Conservation (phyloP, 2,329 filamentous ascomycete genomes). For the Penicillium sp. region DNA sequence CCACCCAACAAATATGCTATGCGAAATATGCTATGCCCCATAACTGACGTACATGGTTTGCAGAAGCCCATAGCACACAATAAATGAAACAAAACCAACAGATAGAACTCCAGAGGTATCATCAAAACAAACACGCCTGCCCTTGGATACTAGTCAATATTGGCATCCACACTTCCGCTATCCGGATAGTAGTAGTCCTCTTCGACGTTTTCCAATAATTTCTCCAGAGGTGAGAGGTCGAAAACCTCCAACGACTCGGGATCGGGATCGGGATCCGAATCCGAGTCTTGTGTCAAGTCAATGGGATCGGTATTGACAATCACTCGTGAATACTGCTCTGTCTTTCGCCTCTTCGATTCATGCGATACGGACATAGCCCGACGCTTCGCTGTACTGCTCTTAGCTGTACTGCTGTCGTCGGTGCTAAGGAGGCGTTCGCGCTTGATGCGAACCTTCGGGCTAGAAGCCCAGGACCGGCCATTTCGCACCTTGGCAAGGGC, state of each 20-base stretch:
- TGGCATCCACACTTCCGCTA: not conserved
- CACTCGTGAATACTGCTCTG: not conserved
- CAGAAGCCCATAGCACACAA: too few relatives aligned
- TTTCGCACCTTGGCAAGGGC: conserved; percentile 30
- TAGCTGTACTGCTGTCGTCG: not conserved
- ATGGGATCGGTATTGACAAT: not conserved
- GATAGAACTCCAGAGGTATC: too few relatives aligned
- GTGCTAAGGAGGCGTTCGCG: not conserved
- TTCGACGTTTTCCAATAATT: not conserved
- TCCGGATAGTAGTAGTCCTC: not conserved
- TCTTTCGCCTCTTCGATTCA: not conserved
- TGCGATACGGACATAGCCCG: not conserved
- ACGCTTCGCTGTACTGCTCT: not conserved
- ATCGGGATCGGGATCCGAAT: not conserved
- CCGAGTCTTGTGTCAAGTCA: not conserved
- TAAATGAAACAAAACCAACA: too few relatives aligned
- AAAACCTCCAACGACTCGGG: not conserved
- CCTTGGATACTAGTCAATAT: not conserved
- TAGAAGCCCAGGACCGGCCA: not conserved
- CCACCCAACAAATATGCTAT: too few relatives aligned
- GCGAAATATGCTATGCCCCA: too few relatives aligned
- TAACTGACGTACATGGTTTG: too few relatives aligned
- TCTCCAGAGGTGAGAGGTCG: not conserved
- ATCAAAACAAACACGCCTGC: too few relatives aligned
- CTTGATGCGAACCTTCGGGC: not conserved